Evolutionary conservation across 805 yeast species (phyloP).

Genomic region (Candida pseudoglaebosa): DNA sequence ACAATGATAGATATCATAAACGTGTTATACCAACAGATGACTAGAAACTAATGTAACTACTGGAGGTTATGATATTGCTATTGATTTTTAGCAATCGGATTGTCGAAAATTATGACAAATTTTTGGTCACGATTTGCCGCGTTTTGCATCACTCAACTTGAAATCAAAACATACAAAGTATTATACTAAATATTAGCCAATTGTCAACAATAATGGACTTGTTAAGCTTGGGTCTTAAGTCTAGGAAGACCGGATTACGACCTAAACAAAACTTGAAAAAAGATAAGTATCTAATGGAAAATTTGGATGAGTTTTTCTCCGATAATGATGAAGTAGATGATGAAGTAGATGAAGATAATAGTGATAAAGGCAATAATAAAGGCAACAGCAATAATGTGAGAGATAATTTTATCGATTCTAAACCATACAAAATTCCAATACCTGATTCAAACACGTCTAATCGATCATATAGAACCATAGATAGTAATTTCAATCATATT

Average conservation of each 20-base stretch:
- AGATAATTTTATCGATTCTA: not conserved
- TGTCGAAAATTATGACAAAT: too few species aligned
- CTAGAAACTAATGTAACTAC: not conserved
- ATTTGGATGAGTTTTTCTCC: constrained; percentile 62
- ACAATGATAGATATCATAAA: too few species aligned
- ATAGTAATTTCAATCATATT: constrained; percentile 18
- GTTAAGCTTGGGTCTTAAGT: constrained; percentile 50
- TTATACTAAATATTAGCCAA: too few species aligned
- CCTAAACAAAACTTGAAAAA: constrained; percentile 44
- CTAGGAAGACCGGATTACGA: constrained; percentile 64
- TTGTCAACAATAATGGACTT: constrained; percentile 39
- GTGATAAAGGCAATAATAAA: not conserved
- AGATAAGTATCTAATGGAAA: constrained; percentile 65
- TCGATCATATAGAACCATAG: not conserved
- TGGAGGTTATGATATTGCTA: too few species aligned
- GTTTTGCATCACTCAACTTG: not conserved
- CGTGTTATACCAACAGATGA: not conserved
- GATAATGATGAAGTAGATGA: constrained; percentile 37
- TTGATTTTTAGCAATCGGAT: too few species aligned
- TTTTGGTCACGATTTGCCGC: not conserved
- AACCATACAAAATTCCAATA: not conserved
- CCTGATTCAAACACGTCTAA: constrained; percentile 1
- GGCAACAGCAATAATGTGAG: not conserved
- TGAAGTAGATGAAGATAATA: not conserved
- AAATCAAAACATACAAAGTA: not conserved